These are phyloP conservation scores for Cutaneotrichosporon sp. DNA, from an alignment of 1,284 basidiomycete genomes.

Conservation along the genomic window DNA sequence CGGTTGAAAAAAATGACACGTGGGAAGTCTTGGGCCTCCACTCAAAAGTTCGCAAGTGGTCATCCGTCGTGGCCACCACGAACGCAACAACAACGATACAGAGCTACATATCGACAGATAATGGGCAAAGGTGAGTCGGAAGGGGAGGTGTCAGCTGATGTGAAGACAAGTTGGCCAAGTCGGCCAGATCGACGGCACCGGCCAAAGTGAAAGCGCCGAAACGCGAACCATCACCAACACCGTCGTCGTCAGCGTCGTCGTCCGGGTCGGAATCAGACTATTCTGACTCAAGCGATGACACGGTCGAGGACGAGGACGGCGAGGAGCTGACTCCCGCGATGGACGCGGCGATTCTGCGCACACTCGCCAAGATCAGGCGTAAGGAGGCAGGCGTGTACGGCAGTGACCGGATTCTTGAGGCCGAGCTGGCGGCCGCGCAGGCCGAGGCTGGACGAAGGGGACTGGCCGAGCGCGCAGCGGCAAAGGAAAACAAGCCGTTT, in stretches of 20 bases:
- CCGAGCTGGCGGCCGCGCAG: conserved; percentile 51
- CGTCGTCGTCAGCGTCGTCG: conserved; percentile 1
- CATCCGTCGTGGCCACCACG: not conserved
- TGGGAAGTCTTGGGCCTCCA: conserved; percentile 1
- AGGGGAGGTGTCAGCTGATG: not conserved
- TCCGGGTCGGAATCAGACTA: conserved; percentile 21
- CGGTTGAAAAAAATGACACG: no score
- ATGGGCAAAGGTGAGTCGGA: conserved; percentile 11
- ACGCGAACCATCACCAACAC: conserved; percentile 8
- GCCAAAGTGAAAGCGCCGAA: not conserved
- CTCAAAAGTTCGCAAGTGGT: conserved; percentile 14
- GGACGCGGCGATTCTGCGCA: conserved; percentile 90
- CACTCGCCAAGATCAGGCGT: conserved; percentile 75
- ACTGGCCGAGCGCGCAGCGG: conserved; percentile 11
- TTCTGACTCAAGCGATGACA: conserved; percentile 51
- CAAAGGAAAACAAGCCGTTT: conserved; percentile 40
- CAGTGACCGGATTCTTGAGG: conserved; percentile 66
- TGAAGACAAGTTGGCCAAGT: conserved; percentile 1
- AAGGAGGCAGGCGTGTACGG: conserved; percentile 68
- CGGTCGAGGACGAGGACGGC: conserved; percentile 90
- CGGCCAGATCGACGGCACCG: not conserved
- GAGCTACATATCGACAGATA: not conserved
- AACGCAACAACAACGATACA: not conserved
- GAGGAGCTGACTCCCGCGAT: conserved; percentile 90
- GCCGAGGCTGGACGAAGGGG: conserved; percentile 27